These are phyloP conservation scores for Fragilaria crotonensis DNA, from an alignment of 108 stramenopile genomes.

Conservation along the genomic window DNA sequence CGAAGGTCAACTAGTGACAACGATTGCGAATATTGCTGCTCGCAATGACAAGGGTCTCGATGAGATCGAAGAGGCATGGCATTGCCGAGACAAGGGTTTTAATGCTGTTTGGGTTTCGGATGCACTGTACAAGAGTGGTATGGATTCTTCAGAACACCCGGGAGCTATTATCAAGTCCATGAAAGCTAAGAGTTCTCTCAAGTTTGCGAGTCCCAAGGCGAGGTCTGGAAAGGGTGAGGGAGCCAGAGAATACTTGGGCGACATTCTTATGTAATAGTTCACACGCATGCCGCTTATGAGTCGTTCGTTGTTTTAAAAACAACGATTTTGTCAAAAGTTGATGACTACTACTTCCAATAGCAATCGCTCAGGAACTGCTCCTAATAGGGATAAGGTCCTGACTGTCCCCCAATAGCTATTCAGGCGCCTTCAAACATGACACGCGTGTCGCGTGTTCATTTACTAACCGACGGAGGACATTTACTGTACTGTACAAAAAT, in stretches of 20 bases:
- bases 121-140: slow-evolving; percentile 78
- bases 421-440: too few species aligned
- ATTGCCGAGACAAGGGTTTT: slow-evolving; percentile 75
- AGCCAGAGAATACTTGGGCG: slow-evolving; percentile 83
- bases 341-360: too few species aligned
- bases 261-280: slow-evolving; percentile 86
- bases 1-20: slow-evolving; percentile 42
- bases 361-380: too few species aligned
- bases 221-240: slow-evolving; percentile 83
- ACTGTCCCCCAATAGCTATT: too few species aligned
- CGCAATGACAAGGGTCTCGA: slow-evolving; percentile 57
- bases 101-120: slow-evolving; percentile 79
- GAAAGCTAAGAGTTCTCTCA: slow-evolving; percentile 73
- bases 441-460: too few species aligned
- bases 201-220: slow-evolving; percentile 76
- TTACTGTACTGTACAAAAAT: too few species aligned
- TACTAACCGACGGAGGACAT: too few species aligned
- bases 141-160: slow-evolving; percentile 67
- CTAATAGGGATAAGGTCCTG: too few species aligned
- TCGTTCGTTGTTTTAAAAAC: too few species aligned
- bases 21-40: slow-evolving; percentile 61
- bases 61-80: slow-evolving; percentile 87
- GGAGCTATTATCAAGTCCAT: slow-evolving; percentile 78
- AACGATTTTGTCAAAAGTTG: too few species aligned
- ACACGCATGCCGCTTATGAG: too few species aligned